phyloP scores from a whole-genome alignment of 106 monocot species.

The Dactylorhiza incarnata region DNA sequence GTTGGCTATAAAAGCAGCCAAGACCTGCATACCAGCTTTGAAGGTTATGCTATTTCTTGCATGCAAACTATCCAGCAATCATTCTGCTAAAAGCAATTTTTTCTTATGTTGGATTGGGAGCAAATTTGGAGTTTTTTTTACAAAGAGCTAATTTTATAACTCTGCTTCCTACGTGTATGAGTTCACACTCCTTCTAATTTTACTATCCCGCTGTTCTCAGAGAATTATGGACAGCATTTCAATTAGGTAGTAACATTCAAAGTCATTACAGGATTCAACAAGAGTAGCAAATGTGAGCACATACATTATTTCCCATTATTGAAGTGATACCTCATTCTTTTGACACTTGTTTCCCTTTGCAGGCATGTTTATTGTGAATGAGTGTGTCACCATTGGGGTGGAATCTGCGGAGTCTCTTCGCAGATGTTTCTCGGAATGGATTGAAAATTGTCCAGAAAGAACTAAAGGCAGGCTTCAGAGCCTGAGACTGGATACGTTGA shows the following conservation, averaged over 20 bases:
- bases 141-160: background rate
- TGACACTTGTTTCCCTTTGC: conserved; percentile 1
- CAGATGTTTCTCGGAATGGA: conserved; percentile 12
- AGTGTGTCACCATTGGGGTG: conserved; percentile 49
- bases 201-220: background rate
- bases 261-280: background rate
- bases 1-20: background rate
- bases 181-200: background rate
- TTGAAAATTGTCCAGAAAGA: conserved; percentile 7
- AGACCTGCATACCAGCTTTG: background rate
- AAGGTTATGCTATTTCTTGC: background rate
- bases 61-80: background rate
- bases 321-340: background rate
- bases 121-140: background rate
- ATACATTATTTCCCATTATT: background rate
- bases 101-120: background rate
- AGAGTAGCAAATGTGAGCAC: background rate
- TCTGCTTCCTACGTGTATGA: background rate
- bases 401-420: conserved; percentile 45
- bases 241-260: background rate
- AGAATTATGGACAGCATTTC: background rate
- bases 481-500: conserved; percentile 33
- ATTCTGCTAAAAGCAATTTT: background rate
- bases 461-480: conserved; percentile 6
- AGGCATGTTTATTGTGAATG: conserved; percentile 75